phyloP scores from a whole-genome alignment of 371 early-diverging fungal genomes.

The Saksenaea vasiformis region DNA sequence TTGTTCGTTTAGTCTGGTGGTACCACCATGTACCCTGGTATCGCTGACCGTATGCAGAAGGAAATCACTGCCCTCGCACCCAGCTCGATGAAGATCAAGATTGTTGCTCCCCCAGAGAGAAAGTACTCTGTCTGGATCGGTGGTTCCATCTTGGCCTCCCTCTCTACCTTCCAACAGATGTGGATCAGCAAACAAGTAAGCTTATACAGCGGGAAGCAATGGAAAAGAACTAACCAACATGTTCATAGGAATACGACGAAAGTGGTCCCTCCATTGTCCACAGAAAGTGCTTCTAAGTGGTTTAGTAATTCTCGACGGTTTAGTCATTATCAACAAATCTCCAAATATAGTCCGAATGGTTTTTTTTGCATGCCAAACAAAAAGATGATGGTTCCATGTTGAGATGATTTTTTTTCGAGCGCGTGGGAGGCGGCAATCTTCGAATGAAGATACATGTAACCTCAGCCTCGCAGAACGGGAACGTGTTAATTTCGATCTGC shows the following conservation, averaged over 20 bases:
- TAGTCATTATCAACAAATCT: slow-evolving; percentile 6
- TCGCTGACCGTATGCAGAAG: slow-evolving; percentile 97
- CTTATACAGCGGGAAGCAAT: not conserved
- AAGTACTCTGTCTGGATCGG: slow-evolving; percentile 99
- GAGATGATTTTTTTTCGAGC: not conserved
- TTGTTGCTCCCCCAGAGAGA: slow-evolving; percentile 99
- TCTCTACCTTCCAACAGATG: slow-evolving; percentile 88
- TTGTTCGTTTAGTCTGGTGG: slow-evolving; percentile 60
- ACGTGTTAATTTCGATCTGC: too few relatives aligned
- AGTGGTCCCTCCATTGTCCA: slow-evolving; percentile 97
- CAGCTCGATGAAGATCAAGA: slow-evolving; percentile 99
- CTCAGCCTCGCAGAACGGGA: too few relatives aligned
- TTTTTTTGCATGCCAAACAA: slow-evolving; percentile 5
- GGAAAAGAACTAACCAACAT: not conserved
- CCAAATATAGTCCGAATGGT: slow-evolving; percentile 5
- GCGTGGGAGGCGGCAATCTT: not conserved
- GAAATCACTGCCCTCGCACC: slow-evolving; percentile 99
- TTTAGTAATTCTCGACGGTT: slow-evolving; percentile 3
- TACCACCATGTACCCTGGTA: slow-evolving; percentile 95
- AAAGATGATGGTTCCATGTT: not conserved
- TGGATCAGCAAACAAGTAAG: slow-evolving; percentile 51
- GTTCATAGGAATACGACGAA: slow-evolving; percentile 94
- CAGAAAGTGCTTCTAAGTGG: slow-evolving; percentile 96
- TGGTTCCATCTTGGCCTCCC: slow-evolving; percentile 99
- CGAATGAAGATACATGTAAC: not conserved